Percentiles rank a stretch among this genome's conserved stretches.
These are phyloP conservation scores for Cudoniella acicularis DNA, from an alignment of 495 filamentous ascomycete species.

Conservation along the genomic window DNA sequence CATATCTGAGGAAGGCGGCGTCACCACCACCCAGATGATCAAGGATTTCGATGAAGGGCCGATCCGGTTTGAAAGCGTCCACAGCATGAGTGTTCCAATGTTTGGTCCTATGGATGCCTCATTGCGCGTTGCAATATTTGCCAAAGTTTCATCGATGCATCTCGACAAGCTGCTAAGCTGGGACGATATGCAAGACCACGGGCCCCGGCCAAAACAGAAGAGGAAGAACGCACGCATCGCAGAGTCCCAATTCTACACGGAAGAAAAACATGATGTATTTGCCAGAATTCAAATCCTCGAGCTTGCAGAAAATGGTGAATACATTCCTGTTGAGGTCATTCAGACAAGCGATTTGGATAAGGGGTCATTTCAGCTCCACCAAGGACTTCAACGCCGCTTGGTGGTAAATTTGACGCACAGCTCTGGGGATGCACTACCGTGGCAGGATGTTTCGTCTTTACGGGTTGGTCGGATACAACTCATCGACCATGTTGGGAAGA, in stretches of 20 bases:
- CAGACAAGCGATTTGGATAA: constrained; percentile 77
- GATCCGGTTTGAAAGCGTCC: constrained; percentile 92
- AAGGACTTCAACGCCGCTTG: constrained; percentile 88
- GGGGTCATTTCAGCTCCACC: constrained; percentile 90
- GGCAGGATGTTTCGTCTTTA: constrained; percentile 73
- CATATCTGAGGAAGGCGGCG: constrained; percentile 86
- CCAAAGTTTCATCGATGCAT: constrained; percentile 87
- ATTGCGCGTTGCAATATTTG: constrained; percentile 89
- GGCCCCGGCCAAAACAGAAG: constrained; percentile 47
- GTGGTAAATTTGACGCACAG: constrained; percentile 83
- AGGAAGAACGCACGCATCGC: constrained; percentile 70
- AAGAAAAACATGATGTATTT: constrained; percentile 93
- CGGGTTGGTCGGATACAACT: constrained; percentile 77
- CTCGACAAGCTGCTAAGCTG: constrained; percentile 96
- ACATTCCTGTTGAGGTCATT: constrained; percentile 87
- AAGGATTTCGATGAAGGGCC: constrained; percentile 92
- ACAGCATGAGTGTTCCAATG: constrained; percentile 96
- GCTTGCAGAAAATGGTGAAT: constrained; percentile 84
- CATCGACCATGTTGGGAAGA: constrained; percentile 78
- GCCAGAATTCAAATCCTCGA: constrained; percentile 83
- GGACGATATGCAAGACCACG: constrained; percentile 92
- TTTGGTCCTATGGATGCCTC: constrained; percentile 70
- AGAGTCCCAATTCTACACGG: constrained; percentile 86
- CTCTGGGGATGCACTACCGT: constrained; percentile 80
- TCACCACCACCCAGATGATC: constrained; percentile 91